These are phyloP conservation scores for Penicillium nordicum DNA, from an alignment of 2,329 filamentous ascomycete genomes.

Conservation along the genomic window DNA sequence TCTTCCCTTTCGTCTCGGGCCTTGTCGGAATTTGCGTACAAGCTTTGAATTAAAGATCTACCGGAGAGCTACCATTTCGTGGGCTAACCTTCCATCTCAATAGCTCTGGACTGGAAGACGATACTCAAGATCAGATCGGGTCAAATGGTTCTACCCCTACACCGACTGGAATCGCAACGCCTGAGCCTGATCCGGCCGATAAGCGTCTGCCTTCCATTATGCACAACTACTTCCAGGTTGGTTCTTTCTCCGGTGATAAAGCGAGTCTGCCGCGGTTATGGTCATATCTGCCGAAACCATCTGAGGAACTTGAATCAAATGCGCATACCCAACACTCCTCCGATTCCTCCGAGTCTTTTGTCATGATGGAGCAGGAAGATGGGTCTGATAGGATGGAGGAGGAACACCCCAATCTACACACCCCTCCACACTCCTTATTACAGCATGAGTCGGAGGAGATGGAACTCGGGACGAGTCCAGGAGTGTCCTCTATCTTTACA, in stretches of 20 bases:
- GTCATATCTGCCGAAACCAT: constrained; percentile 33
- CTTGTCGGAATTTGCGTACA: constrained; percentile 11
- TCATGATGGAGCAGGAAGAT: constrained; percentile 42
- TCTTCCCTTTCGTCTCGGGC: not conserved
- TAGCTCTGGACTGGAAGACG: constrained; percentile 39
- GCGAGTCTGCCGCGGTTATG: constrained; percentile 44
- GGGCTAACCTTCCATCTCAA: constrained; percentile 29
- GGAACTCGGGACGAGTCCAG: constrained; percentile 39
- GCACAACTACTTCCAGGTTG: constrained; percentile 99
- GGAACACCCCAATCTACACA: constrained; percentile 38
- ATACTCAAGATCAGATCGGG: constrained; percentile 52
- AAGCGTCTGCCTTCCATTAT: constrained; percentile 94
- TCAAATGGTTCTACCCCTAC: constrained; percentile 80
- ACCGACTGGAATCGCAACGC: constrained; percentile 71
- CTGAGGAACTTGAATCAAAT: constrained; percentile 15
- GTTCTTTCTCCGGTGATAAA: constrained; percentile 76
- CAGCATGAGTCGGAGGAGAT: constrained; percentile 44
- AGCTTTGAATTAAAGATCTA: not conserved
- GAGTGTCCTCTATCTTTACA: constrained; percentile 43
- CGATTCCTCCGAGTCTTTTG: constrained; percentile 41
- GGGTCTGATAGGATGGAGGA: constrained; percentile 31
- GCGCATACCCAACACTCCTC: constrained; percentile 11
- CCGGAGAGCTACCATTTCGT: not conserved
- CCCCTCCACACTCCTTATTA: constrained; percentile 45
- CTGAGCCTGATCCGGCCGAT: constrained; percentile 88